These are phyloP conservation scores for Leccinum boreale DNA, from an alignment of 768 basidiomycete species.

Conservation along the genomic window DNA sequence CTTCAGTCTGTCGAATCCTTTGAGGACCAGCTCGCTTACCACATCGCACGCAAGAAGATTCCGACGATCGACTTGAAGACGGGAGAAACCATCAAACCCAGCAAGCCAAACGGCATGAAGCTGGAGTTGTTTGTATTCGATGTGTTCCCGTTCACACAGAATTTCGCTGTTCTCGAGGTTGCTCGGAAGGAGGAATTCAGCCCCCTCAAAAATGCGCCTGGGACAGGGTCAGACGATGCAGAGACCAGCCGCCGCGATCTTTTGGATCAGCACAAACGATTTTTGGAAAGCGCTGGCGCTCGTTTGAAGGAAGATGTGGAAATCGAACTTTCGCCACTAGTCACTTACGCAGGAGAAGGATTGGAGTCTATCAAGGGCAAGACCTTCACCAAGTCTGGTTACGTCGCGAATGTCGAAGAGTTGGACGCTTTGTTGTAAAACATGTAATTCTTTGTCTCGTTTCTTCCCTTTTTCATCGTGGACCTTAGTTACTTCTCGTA, in stretches of 20 bases:
- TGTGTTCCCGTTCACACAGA: slow-evolving; percentile 89
- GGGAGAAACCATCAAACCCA: slow-evolving; percentile 73
- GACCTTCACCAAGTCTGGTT: slow-evolving; percentile 71
- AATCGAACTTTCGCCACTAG: slow-evolving; percentile 86
- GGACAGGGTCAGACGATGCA: slow-evolving; percentile 85
- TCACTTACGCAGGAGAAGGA: slow-evolving; percentile 92
- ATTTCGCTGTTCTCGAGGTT: slow-evolving; percentile 86
- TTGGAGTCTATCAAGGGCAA: slow-evolving; percentile 75
- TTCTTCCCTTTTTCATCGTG: slow-evolving; percentile 1
- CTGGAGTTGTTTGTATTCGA: slow-evolving; percentile 98
- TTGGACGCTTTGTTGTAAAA: slow-evolving; percentile 62
- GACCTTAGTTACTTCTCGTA: slow-evolving; percentile 3
- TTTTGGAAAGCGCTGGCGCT: slow-evolving; percentile 79
- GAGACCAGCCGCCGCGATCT: slow-evolving; percentile 89
- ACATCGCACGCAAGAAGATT: slow-evolving; percentile 98
- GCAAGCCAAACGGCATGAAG: slow-evolving; percentile 97
- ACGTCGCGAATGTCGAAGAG: slow-evolving; percentile 62
- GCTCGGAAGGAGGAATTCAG: slow-evolving; percentile 89
- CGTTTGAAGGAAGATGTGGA: slow-evolving; percentile 68
- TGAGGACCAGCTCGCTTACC: slow-evolving; percentile 89
- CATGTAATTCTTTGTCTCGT: not conserved
- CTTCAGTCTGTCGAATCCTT: slow-evolving; percentile 75
- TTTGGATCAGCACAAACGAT: slow-evolving; percentile 81
- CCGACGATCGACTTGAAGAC: slow-evolving; percentile 69
- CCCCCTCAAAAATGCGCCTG: slow-evolving; percentile 96